Base-by-base conservation (phyloP, 2,329 filamentous ascomycete species). In the Colletotrichum filicis region DNA sequence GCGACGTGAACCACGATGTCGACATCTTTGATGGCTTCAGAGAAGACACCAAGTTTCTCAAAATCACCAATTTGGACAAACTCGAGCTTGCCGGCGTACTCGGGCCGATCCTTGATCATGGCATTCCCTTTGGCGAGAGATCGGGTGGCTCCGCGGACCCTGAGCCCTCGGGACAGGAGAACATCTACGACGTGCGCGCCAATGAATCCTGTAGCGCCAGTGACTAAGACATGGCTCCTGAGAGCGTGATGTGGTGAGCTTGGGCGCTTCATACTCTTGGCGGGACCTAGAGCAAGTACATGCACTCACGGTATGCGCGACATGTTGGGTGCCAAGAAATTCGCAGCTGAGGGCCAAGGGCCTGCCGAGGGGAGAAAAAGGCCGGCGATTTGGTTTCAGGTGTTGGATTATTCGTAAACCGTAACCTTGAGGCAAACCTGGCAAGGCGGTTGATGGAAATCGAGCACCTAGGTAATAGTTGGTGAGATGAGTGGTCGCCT, bases 1-100 rank as follows among this genome's bases (percentile, higher is more conserved):
- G 86, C 85, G 1, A 83, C 80, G 59, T 87, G 85, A 19, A 87
- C 82, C 0, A 87, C 79, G 0, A 78, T 83, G 22, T 86, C 83
- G 2, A 87, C 79, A 1, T 79, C 84, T 14, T 85, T 77, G 35
- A 85, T 80, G 0, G 80, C 82, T 2, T 83, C 79, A 5, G 77
- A 75, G 5, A 87, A 81, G 1, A 81, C 82, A 0, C 80, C 80
- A 0, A 79, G 77, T 0, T 80, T 79, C 12, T 82, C 78, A 64
- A 88, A 85, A 65, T 87, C 85, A 5, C 79, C 73, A 0, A 87
- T 80, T 28, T 82, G 77, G 2, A 86, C 80, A 57, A 86, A 86
- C 42, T 85, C 82, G 14, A 87, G 79, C 22, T 78, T 79, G 1
- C 73, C 77, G 4, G 76, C 74, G 61, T 82, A 79, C 61, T 85